phyloP scores from a whole-genome alignment of 148 eudicot species.

The Cornus controversa region DNA sequence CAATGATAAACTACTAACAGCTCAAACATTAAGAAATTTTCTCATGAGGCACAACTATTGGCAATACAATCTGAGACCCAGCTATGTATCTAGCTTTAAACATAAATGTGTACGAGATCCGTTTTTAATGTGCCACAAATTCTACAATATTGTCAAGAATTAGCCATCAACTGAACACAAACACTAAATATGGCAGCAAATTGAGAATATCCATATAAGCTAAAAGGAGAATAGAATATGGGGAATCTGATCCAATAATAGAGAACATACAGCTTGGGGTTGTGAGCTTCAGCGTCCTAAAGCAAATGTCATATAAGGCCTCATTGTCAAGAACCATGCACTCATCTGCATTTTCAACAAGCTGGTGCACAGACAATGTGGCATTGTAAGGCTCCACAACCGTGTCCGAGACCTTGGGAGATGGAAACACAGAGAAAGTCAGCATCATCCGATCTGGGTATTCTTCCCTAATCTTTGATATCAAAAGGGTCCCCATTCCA shows the following conservation, averaged over 20 bases:
- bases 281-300: slow-evolving; percentile 72
- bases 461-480: slow-evolving; percentile 74
- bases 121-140: too few relatives aligned
- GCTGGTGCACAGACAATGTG: slow-evolving; percentile 74
- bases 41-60: too few relatives aligned
- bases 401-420: slow-evolving; percentile 74
- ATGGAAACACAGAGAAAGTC: slow-evolving; percentile 74
- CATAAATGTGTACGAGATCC: too few relatives aligned
- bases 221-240: neutral
- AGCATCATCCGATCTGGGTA: slow-evolving; percentile 83
- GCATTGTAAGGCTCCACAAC: slow-evolving; percentile 82
- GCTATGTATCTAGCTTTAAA: too few relatives aligned
- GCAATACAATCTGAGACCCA: too few relatives aligned
- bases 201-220: neutral
- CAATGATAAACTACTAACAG: too few relatives aligned
- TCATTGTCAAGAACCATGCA: slow-evolving; percentile 87
- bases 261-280: slow-evolving; percentile 70
- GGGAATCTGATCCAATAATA: neutral
- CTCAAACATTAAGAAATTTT: too few relatives aligned
- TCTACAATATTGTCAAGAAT: too few relatives aligned
- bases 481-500: slow-evolving; percentile 75
- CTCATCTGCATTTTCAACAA: slow-evolving; percentile 83
- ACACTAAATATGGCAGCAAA: too few relatives aligned
- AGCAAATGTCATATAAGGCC: slow-evolving; percentile 78
- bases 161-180: too few relatives aligned